Evolutionary conservation across 495 filamentous ascomycete species (phyloP).

Genomic region (Xylaria curta): DNA sequence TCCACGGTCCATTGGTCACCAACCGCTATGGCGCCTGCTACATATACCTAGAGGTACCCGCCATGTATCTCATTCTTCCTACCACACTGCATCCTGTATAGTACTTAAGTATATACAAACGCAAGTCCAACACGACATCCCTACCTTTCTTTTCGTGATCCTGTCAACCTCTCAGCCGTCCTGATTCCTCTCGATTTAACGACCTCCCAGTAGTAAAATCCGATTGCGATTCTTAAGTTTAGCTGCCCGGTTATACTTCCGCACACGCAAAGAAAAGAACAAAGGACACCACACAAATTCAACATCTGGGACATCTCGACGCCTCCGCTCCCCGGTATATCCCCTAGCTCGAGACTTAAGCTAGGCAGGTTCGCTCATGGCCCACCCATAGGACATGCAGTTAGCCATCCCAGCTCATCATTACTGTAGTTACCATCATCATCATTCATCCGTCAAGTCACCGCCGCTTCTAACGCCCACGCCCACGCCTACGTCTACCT

Average conservation of each 20-base stretch:
- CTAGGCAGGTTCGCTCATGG: conserved; percentile 16
- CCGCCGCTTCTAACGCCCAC: conserved; percentile 23
- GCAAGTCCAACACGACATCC: conserved; percentile 14
- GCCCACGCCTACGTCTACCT: neutral
- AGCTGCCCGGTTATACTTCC: neutral
- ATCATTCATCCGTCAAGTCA: conserved; percentile 34
- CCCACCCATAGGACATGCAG: conserved; percentile 40
- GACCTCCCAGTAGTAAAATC: neutral
- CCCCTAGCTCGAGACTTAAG: conserved; percentile 20
- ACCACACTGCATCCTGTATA: neutral
- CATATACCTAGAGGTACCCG: neutral
- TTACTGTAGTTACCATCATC: conserved; percentile 22
- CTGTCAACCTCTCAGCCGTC: conserved; percentile 12
- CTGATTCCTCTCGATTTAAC: neutral
- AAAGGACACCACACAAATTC: neutral
- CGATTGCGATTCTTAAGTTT: neutral
- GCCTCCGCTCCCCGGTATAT: conserved; percentile 2
- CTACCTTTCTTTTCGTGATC: neutral
- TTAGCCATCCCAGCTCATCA: conserved; percentile 34
- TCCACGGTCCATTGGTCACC: neutral
- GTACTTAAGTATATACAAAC: neutral
- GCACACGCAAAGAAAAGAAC: conserved; percentile 3
- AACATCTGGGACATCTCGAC: conserved; percentile 2
- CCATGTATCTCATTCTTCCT: neutral
- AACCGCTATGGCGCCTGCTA: neutral